A percentile compares a stretch with the other conserved stretches of the same genome.
These are phyloP conservation scores for Podospora pseudocomata DNA, from an alignment of 495 filamentous ascomycete species.

Conservation along the genomic window DNA sequence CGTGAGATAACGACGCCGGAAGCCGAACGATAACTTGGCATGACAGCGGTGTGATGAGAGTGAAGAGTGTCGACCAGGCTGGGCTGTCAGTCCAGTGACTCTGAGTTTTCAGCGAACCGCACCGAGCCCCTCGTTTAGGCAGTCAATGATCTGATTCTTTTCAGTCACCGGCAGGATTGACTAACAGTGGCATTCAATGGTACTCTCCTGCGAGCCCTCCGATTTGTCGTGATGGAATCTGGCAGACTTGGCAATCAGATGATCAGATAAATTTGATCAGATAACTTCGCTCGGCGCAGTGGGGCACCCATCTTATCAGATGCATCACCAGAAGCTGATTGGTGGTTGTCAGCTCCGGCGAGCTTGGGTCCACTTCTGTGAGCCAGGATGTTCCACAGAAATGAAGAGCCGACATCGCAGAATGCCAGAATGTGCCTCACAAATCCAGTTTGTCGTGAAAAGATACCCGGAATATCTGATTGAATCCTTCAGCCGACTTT, in stretches of 20 bases:
- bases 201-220: not conserved
- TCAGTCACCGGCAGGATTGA: not conserved
- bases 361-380: not conserved
- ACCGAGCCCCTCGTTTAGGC: not conserved
- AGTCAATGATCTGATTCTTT: not conserved
- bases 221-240: not conserved
- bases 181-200: not conserved
- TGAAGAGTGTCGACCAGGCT: not conserved
- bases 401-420: not conserved
- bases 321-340: not conserved
- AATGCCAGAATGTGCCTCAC: not conserved
- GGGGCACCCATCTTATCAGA: not conserved
- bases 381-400: not conserved
- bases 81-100: not conserved
- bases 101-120: not conserved
- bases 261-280: slow-evolving; percentile 16
- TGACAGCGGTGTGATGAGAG: not conserved
- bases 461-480: not conserved
- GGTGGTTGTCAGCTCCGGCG: not conserved
- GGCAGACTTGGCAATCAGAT: slow-evolving; percentile 20
- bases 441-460: not conserved
- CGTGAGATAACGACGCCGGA: not conserved
- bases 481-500: not conserved
- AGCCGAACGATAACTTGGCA: not conserved
- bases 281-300: not conserved